These are phyloP conservation scores for Crepidotus variabilis DNA, from an alignment of 768 basidiomycete species.

Conservation along the genomic window DNA sequence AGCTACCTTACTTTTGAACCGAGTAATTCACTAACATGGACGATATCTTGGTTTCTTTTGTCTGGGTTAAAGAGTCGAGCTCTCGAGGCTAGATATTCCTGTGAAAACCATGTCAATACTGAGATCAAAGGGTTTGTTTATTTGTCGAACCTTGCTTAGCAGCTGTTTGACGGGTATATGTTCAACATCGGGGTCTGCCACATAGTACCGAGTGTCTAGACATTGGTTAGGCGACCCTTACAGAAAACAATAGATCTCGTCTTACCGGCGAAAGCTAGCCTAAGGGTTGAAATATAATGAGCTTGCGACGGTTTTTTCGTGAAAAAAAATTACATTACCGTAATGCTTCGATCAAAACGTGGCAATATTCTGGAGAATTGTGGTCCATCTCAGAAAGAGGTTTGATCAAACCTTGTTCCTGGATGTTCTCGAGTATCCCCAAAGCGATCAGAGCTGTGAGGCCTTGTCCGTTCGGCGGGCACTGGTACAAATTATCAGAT, in stretches of 20 bases:
- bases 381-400: slow-evolving; percentile 81
- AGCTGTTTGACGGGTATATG: slow-evolving; percentile 79
- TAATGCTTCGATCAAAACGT: slow-evolving; percentile 81
- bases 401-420: slow-evolving; percentile 64
- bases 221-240: not conserved
- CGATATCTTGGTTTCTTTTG: slow-evolving; percentile 60
- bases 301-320: too few relatives aligned
- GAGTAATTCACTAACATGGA: slow-evolving; percentile 1
- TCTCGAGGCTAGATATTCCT: slow-evolving; percentile 82
- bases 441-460: slow-evolving; percentile 90
- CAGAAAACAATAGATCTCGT: not conserved
- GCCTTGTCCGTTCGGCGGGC: slow-evolving; percentile 97
- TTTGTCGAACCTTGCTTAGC: slow-evolving; percentile 64
- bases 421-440: slow-evolving; percentile 86
- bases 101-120: slow-evolving; percentile 1
- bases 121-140: not conserved
- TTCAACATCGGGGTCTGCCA: slow-evolving; percentile 83
- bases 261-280: not conserved
- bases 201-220: slow-evolving; percentile 82
- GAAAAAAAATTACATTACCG: slow-evolving; percentile 46
- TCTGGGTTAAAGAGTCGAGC: slow-evolving; percentile 75
- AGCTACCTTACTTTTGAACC: not conserved
- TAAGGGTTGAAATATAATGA: not conserved
- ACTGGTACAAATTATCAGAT: slow-evolving; percentile 41
- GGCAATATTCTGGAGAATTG: slow-evolving; percentile 87